phyloP scores from a whole-genome alignment of 1,284 basidiomycete species.

The Pseudozyma thailandica region DNA sequence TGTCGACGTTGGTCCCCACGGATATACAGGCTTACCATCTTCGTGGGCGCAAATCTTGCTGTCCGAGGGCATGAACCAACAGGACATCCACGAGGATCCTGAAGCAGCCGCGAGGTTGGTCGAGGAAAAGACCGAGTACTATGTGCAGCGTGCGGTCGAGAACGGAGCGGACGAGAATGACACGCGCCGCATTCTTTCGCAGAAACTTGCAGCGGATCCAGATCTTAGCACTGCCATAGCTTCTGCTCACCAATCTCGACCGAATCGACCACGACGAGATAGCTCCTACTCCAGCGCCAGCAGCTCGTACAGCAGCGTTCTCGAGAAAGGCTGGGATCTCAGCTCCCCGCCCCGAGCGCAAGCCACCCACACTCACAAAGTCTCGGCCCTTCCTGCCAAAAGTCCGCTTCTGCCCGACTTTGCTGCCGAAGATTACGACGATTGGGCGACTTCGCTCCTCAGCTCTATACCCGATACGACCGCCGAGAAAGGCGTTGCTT shows the following conservation, averaged over 20 bases:
- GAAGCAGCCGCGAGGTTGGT: constrained; percentile 33
- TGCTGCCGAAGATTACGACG: constrained; percentile 45
- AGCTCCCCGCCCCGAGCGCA: constrained; percentile 20
- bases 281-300: constrained; percentile 43
- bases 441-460: constrained; percentile 46
- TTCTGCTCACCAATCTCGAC: constrained; percentile 1
- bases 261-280: constrained; percentile 16
- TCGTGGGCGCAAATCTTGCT: constrained; percentile 54
- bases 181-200: constrained; percentile 27
- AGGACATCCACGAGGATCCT: constrained; percentile 32
- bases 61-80: constrained; percentile 37
- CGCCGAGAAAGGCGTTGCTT: background rate
- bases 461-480: constrained; percentile 31
- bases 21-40: constrained; percentile 53
- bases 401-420: constrained; percentile 52
- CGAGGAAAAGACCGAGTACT: constrained; percentile 40
- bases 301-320: constrained; percentile 55
- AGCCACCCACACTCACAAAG: background rate
- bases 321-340: constrained; percentile 48
- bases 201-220: constrained; percentile 23
- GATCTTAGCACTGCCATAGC: constrained; percentile 23
- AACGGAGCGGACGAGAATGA: constrained; percentile 29
- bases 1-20: constrained; percentile 57
- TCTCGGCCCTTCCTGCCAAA: constrained; percentile 27
- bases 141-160: constrained; percentile 40